Evolutionary conservation across 2,329 filamentous ascomycete species (phyloP).

Genomic region (Cladophialophora carrionii): DNA sequence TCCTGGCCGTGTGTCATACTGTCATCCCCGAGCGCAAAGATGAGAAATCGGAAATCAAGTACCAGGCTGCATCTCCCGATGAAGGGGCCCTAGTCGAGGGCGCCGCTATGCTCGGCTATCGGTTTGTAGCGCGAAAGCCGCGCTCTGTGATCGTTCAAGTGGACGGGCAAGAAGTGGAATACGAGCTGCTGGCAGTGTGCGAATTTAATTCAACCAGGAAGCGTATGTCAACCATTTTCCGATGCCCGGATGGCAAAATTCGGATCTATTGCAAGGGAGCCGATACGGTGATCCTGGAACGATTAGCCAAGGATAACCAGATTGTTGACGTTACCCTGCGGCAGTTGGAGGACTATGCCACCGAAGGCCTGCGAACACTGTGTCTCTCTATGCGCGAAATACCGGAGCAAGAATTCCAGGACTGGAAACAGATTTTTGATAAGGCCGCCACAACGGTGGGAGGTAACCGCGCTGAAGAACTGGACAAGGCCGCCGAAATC

Average conservation of each 20-base stretch:
- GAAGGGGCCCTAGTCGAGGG: constrained; percentile 96
- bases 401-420: constrained; percentile 81
- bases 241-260: constrained; percentile 94
- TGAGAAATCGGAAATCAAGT: constrained; percentile 84
- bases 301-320: constrained; percentile 79
- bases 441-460: constrained; percentile 86
- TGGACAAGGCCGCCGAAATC: constrained; percentile 95
- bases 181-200: constrained; percentile 92
- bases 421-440: constrained; percentile 87
- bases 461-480: constrained; percentile 88
- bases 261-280: constrained; percentile 94
- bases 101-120: constrained; percentile 81
- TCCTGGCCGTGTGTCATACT: constrained; percentile 91
- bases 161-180: constrained; percentile 73
- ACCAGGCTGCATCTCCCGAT: constrained; percentile 95
- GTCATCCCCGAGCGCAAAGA: constrained; percentile 90
- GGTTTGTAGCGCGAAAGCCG: constrained; percentile 87
- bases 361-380: constrained; percentile 89
- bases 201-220: constrained; percentile 99
- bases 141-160: constrained; percentile 82
- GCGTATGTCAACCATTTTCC: constrained; percentile 96
- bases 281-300: constrained; percentile 95
- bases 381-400: constrained; percentile 94
- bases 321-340: constrained; percentile 87
- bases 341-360: constrained; percentile 98